Evolutionary conservation across 2,329 filamentous ascomycete species (phyloP).

Genomic region (Hypoxylon sp.): DNA sequence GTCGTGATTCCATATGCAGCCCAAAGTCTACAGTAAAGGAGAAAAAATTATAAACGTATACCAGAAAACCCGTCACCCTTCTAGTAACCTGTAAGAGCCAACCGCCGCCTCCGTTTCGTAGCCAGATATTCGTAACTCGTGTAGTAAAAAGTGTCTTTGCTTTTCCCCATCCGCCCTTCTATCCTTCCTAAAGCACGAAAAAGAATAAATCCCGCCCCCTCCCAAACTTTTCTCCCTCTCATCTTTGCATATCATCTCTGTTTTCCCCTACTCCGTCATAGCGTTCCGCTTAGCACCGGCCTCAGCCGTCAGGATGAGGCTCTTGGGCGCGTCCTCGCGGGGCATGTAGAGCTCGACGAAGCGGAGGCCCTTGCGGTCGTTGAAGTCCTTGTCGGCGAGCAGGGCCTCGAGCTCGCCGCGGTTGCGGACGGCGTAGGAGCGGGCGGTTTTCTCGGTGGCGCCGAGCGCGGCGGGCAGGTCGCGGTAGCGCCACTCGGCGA

Average conservation of each 20-base stretch:
- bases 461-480: slow-evolving; percentile 74
- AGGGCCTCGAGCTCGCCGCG: slow-evolving; percentile 72
- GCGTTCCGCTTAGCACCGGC: slow-evolving; percentile 74
- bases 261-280: slow-evolving; percentile 28
- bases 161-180: no score
- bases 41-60: no score
- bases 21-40: no score
- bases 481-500: slow-evolving; percentile 77
- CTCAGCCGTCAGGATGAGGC: slow-evolving; percentile 73
- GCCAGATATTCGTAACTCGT: no score
- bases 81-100: no score
- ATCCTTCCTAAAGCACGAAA: no score
- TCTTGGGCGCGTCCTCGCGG: slow-evolving; percentile 77
- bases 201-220: no score
- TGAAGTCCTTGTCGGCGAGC: slow-evolving; percentile 70
- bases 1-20: no score
- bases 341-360: slow-evolving; percentile 86
- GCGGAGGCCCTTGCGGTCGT: slow-evolving; percentile 62
- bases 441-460: slow-evolving; percentile 59
- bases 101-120: no score
- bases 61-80: no score
- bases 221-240: no score
- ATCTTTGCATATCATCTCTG: neutral
- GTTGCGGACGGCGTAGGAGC: slow-evolving; percentile 73
- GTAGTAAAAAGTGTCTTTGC: no score